Base-by-base conservation (phyloP, 2,329 filamentous ascomycete genomes). In the Epichloe typhina region DNA sequence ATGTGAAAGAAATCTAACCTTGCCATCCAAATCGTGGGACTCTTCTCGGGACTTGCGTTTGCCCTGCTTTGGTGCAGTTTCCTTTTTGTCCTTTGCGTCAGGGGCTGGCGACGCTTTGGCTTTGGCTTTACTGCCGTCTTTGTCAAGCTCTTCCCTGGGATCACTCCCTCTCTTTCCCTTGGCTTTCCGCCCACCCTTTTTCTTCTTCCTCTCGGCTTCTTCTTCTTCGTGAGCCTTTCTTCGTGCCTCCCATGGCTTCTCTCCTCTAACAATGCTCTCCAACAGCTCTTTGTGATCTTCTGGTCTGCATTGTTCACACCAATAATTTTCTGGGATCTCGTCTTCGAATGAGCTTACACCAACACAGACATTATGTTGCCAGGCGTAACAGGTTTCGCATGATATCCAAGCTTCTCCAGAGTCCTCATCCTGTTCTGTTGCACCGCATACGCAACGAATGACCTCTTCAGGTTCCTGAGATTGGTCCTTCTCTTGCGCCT, bases 311-410 rank as follows among this genome's bases (percentile, higher is more conserved):
- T 84, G 73, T 68, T 98, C 93, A 69, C 93, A 98, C 68, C 85
- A 94, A 71, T 98, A 98, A 66, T 86, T 77, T 54, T 86, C 86
- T 33, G 86, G 84, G 50, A 88, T 76, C 61, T 90, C 81, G 53
- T 90, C 86, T 35, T 83, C 80, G 59, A 86, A 88, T 45, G 84
- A 81, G 61, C 77, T 82, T 64, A 96, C 80, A 49, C 88, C 88
- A 74, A 98, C 88, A 65, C 93, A 98, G 56, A 94, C 84, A 62
- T 96, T 96, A 69, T 98, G 93, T 69, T 98, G 93, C 93, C 93
- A 98, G 41, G 85, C 91, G 46, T 81, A 82, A 68, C 93, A 98
- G 45, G 79, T 80, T 67, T 98, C 93, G 72, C 93, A 98, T 54
- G 86, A 88, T 61, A 98, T 95, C 89, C 95, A 97, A 49, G 89